Evolutionary conservation across 225 moss, liverwort and hornwort species (phyloP).

Genomic region (Bryoerythrophyllum caledonicum): DNA sequence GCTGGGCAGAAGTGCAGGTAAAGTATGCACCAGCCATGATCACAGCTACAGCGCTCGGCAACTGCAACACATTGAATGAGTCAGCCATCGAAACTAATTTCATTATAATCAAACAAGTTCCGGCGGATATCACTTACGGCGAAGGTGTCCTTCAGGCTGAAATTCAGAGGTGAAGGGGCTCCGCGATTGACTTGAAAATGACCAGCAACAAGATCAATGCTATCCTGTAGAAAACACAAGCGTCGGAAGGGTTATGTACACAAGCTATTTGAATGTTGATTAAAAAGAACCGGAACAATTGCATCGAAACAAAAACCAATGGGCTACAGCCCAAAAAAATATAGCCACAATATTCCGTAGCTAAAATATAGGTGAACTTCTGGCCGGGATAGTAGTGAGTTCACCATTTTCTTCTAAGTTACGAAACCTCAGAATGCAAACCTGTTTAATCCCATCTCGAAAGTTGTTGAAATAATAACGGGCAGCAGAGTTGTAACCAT

Average conservation of each 20-base stretch:
- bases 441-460: conserved; percentile 90
- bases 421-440: conserved; percentile 28
- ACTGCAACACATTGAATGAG: conserved; percentile 52
- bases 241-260: background rate
- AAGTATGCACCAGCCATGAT: conserved; percentile 78
- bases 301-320: background rate
- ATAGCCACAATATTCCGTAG: background rate
- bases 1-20: conserved; percentile 74
- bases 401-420: background rate
- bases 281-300: background rate
- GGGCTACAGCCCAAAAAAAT: conserved; percentile 3
- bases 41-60: conserved; percentile 72
- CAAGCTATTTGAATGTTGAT: background rate
- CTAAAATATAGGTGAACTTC: background rate
- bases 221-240: conserved; percentile 62
- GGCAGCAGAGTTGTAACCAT: conserved; percentile 79
- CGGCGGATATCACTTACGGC: conserved; percentile 46
- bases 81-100: background rate
- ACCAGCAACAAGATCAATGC: conserved; percentile 93
- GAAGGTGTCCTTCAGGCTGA: conserved; percentile 59
- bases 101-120: background rate
- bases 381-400: background rate
- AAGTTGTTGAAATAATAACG: conserved; percentile 98
- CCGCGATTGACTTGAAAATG: conserved; percentile 71
- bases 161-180: conserved; percentile 71